phyloP scores from a whole-genome alignment of 805 yeast species.

The Priceomyces melissophilus region DNA sequence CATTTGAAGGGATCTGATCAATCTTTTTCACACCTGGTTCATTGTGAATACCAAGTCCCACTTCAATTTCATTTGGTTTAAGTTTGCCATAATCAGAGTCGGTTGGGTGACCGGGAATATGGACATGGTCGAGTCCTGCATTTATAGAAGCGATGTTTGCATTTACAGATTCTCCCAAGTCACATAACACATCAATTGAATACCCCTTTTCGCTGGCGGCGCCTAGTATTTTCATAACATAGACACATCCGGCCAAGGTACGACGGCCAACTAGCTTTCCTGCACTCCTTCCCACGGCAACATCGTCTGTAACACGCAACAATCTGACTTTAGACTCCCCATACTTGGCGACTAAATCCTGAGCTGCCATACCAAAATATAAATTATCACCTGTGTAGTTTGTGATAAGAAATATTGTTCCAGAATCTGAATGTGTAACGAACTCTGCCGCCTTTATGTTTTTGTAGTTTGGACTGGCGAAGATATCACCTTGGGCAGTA shows the following conservation, averaged over 20 bases:
- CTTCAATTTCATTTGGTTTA: slow-evolving; percentile 25
- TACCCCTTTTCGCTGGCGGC: slow-evolving; percentile 24
- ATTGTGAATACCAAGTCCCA: slow-evolving; percentile 39
- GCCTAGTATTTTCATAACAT: slow-evolving; percentile 29
- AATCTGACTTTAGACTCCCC: slow-evolving; percentile 28
- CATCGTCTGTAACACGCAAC: slow-evolving; percentile 34
- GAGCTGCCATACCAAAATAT: slow-evolving; percentile 39
- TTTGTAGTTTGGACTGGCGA: slow-evolving; percentile 39
- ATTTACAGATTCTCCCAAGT: slow-evolving; percentile 25
- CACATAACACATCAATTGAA: slow-evolving; percentile 21
- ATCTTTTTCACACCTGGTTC: slow-evolving; percentile 35
- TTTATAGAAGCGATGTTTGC: slow-evolving; percentile 27
- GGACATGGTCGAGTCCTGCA: slow-evolving; percentile 37
- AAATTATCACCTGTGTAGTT: slow-evolving; percentile 40
- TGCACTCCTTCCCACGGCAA: slow-evolving; percentile 26
- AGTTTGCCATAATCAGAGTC: slow-evolving; percentile 22
- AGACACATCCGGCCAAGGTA: slow-evolving; percentile 31
- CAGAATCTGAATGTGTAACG: slow-evolving; percentile 30
- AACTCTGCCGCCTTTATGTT: slow-evolving; percentile 37
- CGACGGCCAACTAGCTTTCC: slow-evolving; percentile 35
- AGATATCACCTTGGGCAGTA: slow-evolving; percentile 39
- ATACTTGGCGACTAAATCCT: slow-evolving; percentile 27
- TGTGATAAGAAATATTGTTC: slow-evolving; percentile 31
- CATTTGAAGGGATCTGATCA: slow-evolving; percentile 27
- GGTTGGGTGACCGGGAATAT: slow-evolving; percentile 30